Evolutionary conservation across 2,329 filamentous ascomycete genomes (phyloP).

Genomic region (Gyromitra esculenta): DNA sequence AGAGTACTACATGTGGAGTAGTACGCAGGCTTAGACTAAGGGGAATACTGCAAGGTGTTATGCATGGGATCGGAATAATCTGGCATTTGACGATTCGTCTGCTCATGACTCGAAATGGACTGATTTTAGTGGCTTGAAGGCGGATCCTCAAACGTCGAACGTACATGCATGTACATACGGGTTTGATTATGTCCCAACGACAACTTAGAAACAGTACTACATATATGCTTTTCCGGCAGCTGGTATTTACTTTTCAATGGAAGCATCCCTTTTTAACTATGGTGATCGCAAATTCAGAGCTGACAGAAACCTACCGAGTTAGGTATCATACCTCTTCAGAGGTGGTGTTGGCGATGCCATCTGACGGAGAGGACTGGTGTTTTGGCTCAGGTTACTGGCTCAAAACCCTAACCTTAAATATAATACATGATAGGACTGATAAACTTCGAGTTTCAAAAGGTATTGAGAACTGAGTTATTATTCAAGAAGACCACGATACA

Average conservation of each 20-base stretch:
- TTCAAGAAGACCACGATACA: neutral
- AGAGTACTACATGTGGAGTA: no score
- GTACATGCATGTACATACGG: conserved; percentile 42
- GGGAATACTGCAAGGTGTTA: conserved; percentile 48
- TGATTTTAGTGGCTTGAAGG: conserved; percentile 19
- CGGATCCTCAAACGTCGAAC: conserved; percentile 48
- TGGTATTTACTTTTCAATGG: conserved; percentile 5
- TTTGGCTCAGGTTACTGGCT: neutral
- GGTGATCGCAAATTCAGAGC: no score
- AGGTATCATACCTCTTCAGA: no score
- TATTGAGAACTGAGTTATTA: neutral
- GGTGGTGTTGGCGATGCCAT: neutral
- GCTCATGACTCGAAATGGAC: conserved; percentile 31
- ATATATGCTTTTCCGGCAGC: neutral
- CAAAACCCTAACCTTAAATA: conserved; percentile 31
- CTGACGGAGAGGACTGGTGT: conserved; percentile 2
- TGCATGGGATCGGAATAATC: conserved; percentile 50
- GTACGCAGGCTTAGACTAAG: conserved; percentile 33
- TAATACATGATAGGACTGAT: neutral
- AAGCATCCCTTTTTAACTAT: neutral
- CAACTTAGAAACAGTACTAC: conserved; percentile 23
- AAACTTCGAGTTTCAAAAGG: neutral
- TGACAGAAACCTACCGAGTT: no score
- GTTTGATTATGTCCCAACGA: conserved; percentile 23
- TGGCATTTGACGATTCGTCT: conserved; percentile 45